phyloP scores from a whole-genome alignment of 495 filamentous ascomycete species.

The Pyronema omphalodes region DNA sequence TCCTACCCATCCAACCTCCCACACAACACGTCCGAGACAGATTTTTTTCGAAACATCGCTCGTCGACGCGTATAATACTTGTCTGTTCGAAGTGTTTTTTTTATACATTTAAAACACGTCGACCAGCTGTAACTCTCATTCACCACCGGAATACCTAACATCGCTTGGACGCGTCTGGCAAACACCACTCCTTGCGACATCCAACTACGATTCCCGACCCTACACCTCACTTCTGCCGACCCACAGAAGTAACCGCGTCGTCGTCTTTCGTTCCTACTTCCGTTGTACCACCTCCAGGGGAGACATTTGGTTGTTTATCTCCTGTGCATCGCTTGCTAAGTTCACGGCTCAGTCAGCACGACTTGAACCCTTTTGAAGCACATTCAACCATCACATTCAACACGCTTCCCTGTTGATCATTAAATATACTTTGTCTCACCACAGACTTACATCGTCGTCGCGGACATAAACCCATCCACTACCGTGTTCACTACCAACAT shows the following conservation, averaged over 20 bases:
- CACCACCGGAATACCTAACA: background rate
- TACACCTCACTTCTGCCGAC: background rate
- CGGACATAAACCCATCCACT: background rate
- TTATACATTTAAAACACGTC: background rate
- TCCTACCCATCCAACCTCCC: background rate
- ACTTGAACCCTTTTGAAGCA: background rate
- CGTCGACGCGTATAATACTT: background rate
- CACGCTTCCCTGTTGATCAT: conserved; percentile 4
- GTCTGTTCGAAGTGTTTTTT: background rate
- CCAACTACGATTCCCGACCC: background rate
- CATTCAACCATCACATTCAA: conserved; percentile 13
- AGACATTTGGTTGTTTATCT: conserved; percentile 99
- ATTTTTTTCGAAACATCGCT: background rate
- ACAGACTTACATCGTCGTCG: conserved; percentile 1
- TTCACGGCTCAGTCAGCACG: background rate
- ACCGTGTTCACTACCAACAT: conserved; percentile 9
- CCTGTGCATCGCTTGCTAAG: conserved; percentile 24
- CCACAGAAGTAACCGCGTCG: background rate
- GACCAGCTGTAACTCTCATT: background rate
- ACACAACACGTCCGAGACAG: conserved; percentile 1
- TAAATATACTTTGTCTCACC: background rate
- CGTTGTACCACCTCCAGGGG: conserved; percentile 37
- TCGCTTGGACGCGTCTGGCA: background rate
- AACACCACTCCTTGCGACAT: background rate
- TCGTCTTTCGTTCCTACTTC: conserved; percentile 5